Conservation (phyloP, 805 yeast species). For the Kurtzmaniella cleridarum region DNA sequence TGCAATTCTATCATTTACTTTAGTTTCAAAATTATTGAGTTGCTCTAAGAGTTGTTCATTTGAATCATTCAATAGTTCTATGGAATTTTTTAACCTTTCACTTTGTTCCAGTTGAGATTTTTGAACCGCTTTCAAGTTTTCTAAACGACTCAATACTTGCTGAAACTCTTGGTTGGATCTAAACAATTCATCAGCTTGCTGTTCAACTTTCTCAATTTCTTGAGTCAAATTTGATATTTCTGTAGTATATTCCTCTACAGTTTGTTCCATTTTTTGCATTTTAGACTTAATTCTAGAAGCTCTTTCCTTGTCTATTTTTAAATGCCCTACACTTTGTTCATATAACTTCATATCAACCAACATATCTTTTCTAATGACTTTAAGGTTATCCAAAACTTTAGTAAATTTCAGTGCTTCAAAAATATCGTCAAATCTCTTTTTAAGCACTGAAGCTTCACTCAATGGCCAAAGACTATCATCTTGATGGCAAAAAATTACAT, state of each 20-base stretch:
- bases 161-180: slow-evolving; percentile 79
- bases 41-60: slow-evolving; percentile 24
- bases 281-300: slow-evolving; percentile 54
- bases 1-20: slow-evolving; percentile 11
- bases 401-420: slow-evolving; percentile 93
- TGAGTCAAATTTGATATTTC: slow-evolving; percentile 45
- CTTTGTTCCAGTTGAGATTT: slow-evolving; percentile 46
- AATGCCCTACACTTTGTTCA: slow-evolving; percentile 73
- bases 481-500: slow-evolving; percentile 95
- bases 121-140: slow-evolving; percentile 47
- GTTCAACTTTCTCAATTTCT: slow-evolving; percentile 49
- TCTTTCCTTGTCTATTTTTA: slow-evolving; percentile 66
- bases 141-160: slow-evolving; percentile 57
- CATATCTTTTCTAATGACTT: slow-evolving; percentile 71
- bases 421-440: slow-evolving; percentile 92
- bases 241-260: slow-evolving; percentile 39
- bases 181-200: slow-evolving; percentile 59
- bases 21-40: slow-evolving; percentile 24
- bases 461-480: slow-evolving; percentile 97
- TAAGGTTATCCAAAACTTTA: slow-evolving; percentile 78
- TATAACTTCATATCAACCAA: slow-evolving; percentile 67
- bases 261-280: slow-evolving; percentile 36
- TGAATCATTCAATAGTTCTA: slow-evolving; percentile 40
- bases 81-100: slow-evolving; percentile 41
- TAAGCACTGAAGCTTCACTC: slow-evolving; percentile 81